Conservation (phyloP, 352 stramenopile species). For the Phytophthora podocarpi region DNA sequence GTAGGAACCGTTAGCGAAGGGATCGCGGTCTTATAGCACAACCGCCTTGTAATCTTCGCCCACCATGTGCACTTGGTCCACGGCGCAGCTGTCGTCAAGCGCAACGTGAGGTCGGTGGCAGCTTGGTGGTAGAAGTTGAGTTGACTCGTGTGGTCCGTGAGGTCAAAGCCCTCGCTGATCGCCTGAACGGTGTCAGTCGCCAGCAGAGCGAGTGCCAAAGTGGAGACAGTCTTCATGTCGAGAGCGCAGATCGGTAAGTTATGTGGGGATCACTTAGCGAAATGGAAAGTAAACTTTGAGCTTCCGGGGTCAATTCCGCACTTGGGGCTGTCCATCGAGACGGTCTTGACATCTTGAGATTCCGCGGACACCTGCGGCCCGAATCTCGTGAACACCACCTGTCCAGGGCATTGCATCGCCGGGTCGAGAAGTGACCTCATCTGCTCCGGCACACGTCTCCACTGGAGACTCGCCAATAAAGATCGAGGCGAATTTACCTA, state of each 20-base stretch:
- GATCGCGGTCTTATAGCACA: too few species aligned
- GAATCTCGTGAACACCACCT: slow-evolving; percentile 8
- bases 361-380: slow-evolving; percentile 1
- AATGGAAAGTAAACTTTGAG: slow-evolving; percentile 36
- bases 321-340: too few species aligned
- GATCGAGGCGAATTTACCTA: too few species aligned
- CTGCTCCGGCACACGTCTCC: too few species aligned
- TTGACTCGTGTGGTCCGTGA: slow-evolving; percentile 64
- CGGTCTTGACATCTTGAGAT: slow-evolving; percentile 14
- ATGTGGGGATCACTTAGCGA: slow-evolving; percentile 14
- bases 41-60: neutral
- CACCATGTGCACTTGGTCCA: slow-evolving; percentile 58
- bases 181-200: slow-evolving; percentile 5
- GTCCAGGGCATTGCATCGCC: neutral
- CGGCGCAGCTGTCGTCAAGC: slow-evolving; percentile 45
- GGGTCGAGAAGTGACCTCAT: slow-evolving; percentile 1
- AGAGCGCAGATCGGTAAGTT: slow-evolving; percentile 3
- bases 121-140: slow-evolving; percentile 66
- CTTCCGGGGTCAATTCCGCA: too few species aligned
- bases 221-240: slow-evolving; percentile 40
- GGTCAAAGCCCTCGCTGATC: slow-evolving; percentile 52
- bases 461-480: too few species aligned
- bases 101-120: slow-evolving; percentile 43
- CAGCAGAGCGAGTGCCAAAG: slow-evolving; percentile 24
- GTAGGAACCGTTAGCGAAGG: too few species aligned